Evolutionary conservation across 2,329 filamentous ascomycete species (phyloP).

Genomic region (Paecilomyces formosus): DNA sequence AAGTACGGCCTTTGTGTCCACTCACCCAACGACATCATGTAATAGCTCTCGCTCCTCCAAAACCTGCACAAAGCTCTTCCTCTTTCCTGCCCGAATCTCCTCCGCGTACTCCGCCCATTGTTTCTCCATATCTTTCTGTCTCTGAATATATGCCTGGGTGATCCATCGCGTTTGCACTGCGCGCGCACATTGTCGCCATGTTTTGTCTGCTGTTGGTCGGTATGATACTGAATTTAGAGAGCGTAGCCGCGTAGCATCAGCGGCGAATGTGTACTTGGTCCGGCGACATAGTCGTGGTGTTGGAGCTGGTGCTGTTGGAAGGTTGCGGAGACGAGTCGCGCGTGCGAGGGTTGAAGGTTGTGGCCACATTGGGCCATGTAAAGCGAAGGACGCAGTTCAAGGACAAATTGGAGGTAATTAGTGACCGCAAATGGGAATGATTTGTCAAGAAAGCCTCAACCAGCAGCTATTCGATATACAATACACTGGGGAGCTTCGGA

Average conservation of each 20-base stretch:
- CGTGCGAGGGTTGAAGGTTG: conserved; percentile 13
- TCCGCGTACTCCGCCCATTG: conserved; percentile 34
- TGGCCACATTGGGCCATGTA: conserved; percentile 18
- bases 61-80: conserved; percentile 35
- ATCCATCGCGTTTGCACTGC: conserved; percentile 28
- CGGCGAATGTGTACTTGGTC: conserved; percentile 16
- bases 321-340: conserved; percentile 14
- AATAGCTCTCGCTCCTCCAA: conserved; percentile 40
- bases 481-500: conserved; percentile 9
- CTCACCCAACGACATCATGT: conserved; percentile 41
- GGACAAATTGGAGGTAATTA: not conserved
- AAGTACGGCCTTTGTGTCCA: not conserved
- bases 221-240: conserved; percentile 5
- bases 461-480: not conserved
- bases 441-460: not conserved
- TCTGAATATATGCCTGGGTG: conserved; percentile 26
- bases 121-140: conserved; percentile 30
- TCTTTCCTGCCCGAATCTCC: conserved; percentile 36
- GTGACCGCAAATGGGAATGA: not conserved
- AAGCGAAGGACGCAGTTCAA: not conserved
- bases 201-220: conserved; percentile 8
- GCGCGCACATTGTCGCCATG: not conserved
- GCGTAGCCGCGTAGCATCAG: conserved; percentile 11
- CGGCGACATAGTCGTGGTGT: conserved; percentile 12
- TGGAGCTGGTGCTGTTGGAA: conserved; percentile 1